These are phyloP conservation scores for Eucommia ulmoides DNA, from an alignment of 257 asterid genomes.

Conservation along the genomic window DNA sequence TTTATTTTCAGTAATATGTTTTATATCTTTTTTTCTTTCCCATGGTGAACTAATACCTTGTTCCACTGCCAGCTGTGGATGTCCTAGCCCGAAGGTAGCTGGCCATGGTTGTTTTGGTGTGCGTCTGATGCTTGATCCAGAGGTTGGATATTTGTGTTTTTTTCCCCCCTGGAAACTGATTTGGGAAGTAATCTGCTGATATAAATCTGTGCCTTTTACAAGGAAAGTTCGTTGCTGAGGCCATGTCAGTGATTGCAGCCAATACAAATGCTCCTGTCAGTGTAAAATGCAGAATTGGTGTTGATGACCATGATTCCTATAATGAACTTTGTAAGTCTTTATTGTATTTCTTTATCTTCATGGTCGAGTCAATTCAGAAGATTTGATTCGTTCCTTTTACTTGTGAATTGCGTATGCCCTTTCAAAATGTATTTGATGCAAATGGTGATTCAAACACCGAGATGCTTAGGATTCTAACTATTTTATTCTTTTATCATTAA, in stretches of 20 bases:
- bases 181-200: slow-evolving; percentile 39
- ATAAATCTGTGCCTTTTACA: slow-evolving; percentile 26
- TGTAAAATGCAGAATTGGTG: slow-evolving; percentile 95
- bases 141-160: slow-evolving; percentile 38
- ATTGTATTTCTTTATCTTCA: no score
- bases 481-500: background rate
- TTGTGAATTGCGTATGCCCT: background rate
- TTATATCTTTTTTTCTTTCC: slow-evolving; percentile 7
- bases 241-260: slow-evolving; percentile 86
- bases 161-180: no score
- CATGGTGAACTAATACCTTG: slow-evolving; percentile 13
- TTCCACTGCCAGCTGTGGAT: slow-evolving; percentile 65
- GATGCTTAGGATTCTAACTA: background rate
- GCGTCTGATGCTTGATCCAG: slow-evolving; percentile 92
- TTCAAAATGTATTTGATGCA: background rate
- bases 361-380: no score
- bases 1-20: slow-evolving; percentile 1
- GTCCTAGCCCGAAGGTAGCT: slow-evolving; percentile 94
- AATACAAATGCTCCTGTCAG: slow-evolving; percentile 86
- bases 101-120: slow-evolving; percentile 97
- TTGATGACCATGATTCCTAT: slow-evolving; percentile 81
- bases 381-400: no score
- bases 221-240: slow-evolving; percentile 95
- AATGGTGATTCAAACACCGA: background rate
- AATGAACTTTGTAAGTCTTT: slow-evolving; percentile 72